A percentile compares a stretch with the other conserved stretches of the same genome.
phyloP scores from a whole-genome alignment of 2,329 filamentous ascomycete genomes.

The Atkinsonella hypoxylon region DNA sequence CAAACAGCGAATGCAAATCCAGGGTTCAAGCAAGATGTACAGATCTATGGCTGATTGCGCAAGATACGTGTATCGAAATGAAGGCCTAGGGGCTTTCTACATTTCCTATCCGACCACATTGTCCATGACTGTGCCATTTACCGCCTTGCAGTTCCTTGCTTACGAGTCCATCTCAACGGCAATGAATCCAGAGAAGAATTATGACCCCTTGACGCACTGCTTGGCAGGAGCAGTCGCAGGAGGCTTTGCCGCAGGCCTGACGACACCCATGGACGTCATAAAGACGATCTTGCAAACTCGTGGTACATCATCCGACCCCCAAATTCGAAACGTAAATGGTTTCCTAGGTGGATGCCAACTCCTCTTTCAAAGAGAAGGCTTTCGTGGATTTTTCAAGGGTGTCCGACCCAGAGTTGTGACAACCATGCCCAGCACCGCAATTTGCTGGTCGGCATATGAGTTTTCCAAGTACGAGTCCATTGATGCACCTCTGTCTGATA shows the following conservation, averaged over 20 bases:
- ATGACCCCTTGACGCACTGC: conserved; percentile 91
- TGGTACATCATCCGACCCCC: conserved; percentile 67
- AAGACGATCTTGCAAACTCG: conserved; percentile 95
- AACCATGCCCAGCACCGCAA: conserved; percentile 98
- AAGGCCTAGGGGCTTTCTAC: conserved; percentile 89
- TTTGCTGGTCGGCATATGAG: conserved; percentile 82
- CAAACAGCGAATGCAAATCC: conserved; percentile 98
- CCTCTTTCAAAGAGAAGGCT: conserved; percentile 72
- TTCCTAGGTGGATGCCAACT: conserved; percentile 68
- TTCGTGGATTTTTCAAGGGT: conserved; percentile 84
- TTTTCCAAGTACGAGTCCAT: conserved; percentile 60
- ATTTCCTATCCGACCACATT: conserved; percentile 96
- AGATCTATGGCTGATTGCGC: conserved; percentile 80
- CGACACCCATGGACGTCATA: conserved; percentile 94
- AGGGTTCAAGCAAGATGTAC: conserved; percentile 81
- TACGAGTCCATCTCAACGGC: conserved; percentile 94
- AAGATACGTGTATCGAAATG: conserved; percentile 70
- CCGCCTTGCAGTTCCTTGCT: conserved; percentile 89
- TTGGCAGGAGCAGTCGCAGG: conserved; percentile 84
- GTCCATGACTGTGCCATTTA: conserved; percentile 98
- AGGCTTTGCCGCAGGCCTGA: conserved; percentile 84
- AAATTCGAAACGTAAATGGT: conserved; percentile 76
- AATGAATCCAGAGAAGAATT: conserved; percentile 76
- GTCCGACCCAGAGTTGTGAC: conserved; percentile 84
- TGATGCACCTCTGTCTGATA: conserved; percentile 51